A percentile compares a stretch with the other conserved stretches of the same genome.
Evolutionary conservation across 192 early-diverging fungal species (phyloP).

Genomic region (Coemansia sp.): DNA sequence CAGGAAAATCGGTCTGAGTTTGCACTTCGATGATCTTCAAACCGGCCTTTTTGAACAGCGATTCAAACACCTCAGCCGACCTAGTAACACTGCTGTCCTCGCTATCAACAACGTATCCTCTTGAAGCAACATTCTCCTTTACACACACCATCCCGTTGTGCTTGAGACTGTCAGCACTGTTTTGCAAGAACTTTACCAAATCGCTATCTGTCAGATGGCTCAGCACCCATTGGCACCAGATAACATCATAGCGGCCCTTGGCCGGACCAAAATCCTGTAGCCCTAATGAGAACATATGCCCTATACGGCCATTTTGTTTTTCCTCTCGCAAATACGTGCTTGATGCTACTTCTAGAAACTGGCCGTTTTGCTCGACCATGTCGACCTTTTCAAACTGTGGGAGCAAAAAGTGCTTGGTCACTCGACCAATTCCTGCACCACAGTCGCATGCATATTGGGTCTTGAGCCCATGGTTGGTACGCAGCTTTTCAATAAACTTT

Average conservation of each 20-base stretch:
- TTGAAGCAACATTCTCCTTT: conserved; percentile 82
- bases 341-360: conserved; percentile 76
- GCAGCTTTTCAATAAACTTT: conserved; percentile 57
- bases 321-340: conserved; percentile 60
- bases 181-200: conserved; percentile 74
- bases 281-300: conserved; percentile 68
- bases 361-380: conserved; percentile 79
- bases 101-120: conserved; percentile 69
- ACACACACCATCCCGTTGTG: conserved; percentile 75
- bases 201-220: conserved; percentile 91
- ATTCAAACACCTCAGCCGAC: conserved; percentile 43
- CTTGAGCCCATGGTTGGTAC: neutral
- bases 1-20: conserved; percentile 66
- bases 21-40: conserved; percentile 62
- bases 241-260: conserved; percentile 75
- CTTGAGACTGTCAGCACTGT: conserved; percentile 69
- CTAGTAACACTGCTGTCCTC: conserved; percentile 80
- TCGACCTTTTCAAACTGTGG: conserved; percentile 82
- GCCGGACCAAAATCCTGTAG: conserved; percentile 79
- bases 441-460: conserved; percentile 66
- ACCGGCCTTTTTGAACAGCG: conserved; percentile 62
- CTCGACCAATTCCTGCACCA: conserved; percentile 93
- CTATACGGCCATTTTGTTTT: conserved; percentile 56
- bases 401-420: conserved; percentile 81
- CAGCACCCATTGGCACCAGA: conserved; percentile 98